Conservation (phyloP, 2,329 filamentous ascomycete species). For the Penicillium hordei region DNA sequence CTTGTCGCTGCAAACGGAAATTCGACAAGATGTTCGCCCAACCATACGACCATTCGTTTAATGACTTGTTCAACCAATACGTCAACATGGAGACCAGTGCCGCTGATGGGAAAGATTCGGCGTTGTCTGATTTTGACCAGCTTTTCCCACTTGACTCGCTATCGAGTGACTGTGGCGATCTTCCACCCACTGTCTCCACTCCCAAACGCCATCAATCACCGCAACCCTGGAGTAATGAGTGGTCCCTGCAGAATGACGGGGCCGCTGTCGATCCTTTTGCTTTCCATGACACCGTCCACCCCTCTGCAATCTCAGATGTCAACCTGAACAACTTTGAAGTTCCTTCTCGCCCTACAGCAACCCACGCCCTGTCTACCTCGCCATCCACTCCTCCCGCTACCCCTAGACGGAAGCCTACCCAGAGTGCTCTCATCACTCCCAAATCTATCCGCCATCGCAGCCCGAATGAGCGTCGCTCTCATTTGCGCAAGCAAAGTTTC, state of each 20-base stretch:
- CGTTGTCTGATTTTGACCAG: conserved; percentile 52
- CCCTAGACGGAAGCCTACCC: conserved; percentile 37
- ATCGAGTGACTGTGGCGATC: conserved; percentile 54
- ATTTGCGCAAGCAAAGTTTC: conserved; percentile 45
- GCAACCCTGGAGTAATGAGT: conserved; percentile 57
- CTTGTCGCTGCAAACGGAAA: conserved; percentile 42
- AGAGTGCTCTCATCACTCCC: conserved; percentile 39
- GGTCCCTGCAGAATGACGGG: conserved; percentile 53
- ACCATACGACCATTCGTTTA: conserved; percentile 53
- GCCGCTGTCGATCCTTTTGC: conserved; percentile 33
- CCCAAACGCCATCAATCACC: conserved; percentile 44
- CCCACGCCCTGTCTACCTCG: conserved; percentile 27
- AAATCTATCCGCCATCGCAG: conserved; percentile 44
- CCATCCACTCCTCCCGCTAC: conserved; percentile 41
- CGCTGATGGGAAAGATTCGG: conserved; percentile 49
- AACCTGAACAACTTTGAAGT: conserved; percentile 35
- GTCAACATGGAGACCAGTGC: conserved; percentile 58
- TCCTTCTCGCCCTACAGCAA: conserved; percentile 25
- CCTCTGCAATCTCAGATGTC: conserved; percentile 35
- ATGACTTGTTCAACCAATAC: conserved; percentile 64
- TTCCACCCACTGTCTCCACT: conserved; percentile 51
- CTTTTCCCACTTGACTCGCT: conserved; percentile 53
- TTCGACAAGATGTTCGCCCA: conserved; percentile 52
- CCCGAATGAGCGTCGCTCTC: conserved; percentile 40
- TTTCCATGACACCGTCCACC: conserved; percentile 42